Conservation (phyloP, 2,329 filamentous ascomycete genomes). For the Botrytis paeoniae region DNA sequence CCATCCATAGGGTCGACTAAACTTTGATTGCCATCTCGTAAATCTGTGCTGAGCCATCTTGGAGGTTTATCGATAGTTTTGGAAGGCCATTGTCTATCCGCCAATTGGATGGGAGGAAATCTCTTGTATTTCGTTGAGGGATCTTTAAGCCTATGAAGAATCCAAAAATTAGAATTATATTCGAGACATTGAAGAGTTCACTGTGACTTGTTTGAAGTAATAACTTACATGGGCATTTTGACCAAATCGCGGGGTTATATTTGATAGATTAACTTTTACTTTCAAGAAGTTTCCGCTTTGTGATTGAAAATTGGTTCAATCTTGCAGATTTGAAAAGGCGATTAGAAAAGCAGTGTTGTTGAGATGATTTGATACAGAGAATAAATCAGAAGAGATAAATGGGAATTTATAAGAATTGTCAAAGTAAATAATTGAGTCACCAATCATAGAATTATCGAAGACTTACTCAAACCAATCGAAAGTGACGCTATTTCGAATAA, state of each 20-base stretch:
- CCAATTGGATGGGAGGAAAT: constrained; percentile 59
- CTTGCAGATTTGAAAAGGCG: background rate
- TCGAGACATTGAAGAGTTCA: constrained; percentile 1
- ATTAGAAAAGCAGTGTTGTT: background rate
- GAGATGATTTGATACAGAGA: too few species aligned
- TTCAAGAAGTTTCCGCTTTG: background rate
- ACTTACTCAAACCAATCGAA: background rate
- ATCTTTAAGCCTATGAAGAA: constrained; percentile 61
- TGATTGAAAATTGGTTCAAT: background rate
- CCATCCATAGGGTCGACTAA: constrained; percentile 93
- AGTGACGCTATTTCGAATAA: background rate
- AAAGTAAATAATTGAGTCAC: constrained; percentile 4
- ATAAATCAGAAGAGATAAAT: background rate
- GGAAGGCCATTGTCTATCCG: constrained; percentile 46
- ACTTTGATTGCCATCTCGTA: constrained; percentile 92
- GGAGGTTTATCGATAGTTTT: constrained; percentile 73
- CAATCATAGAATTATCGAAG: background rate
- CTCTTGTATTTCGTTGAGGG: constrained; percentile 74
- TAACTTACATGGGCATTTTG: constrained; percentile 30
- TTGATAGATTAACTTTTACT: background rate
- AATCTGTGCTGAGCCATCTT: constrained; percentile 84
- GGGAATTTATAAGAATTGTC: background rate
- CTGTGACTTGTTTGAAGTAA: background rate
- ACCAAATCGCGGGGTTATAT: constrained; percentile 2
- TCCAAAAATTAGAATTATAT: background rate